A percentile compares a stretch with the other conserved stretches of the same genome.
These are phyloP conservation scores for Fraxinus excelsior DNA, from an alignment of 257 asterid species.

Conservation along the genomic window DNA sequence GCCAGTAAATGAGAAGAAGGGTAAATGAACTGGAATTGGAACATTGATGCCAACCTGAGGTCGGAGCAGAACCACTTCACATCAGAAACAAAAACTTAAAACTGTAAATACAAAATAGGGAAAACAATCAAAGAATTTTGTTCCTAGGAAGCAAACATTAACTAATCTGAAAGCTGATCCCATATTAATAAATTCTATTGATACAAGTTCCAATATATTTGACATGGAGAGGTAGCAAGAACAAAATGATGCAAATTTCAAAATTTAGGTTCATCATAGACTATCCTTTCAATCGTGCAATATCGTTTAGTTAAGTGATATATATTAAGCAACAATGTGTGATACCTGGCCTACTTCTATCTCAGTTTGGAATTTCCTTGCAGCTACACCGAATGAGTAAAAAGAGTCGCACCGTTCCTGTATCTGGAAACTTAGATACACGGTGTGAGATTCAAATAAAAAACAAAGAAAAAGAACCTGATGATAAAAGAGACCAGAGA, in stretches of 20 bases:
- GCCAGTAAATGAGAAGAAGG: conserved; percentile 97
- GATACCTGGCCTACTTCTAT: conserved; percentile 97
- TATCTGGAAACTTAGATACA: conserved; percentile 44
- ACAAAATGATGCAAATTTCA: background rate
- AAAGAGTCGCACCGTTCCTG: conserved; percentile 92
- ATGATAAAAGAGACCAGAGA: conserved; percentile 18
- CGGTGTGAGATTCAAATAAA: background rate
- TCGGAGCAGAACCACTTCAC: conserved; percentile 8
- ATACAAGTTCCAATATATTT: background rate
- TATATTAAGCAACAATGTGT: conserved; percentile 6
- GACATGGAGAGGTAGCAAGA: background rate
- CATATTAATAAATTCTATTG: background rate
- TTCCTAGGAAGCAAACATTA: background rate
- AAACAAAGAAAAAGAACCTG: background rate
- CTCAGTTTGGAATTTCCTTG: conserved; percentile 89
- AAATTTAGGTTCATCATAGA: background rate
- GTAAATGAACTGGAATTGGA: conserved; percentile 91
- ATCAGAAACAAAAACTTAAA: conserved; percentile 9
- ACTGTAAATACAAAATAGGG: background rate
- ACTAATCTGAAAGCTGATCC: background rate
- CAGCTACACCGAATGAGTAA: conserved; percentile 92
- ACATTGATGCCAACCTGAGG: conserved; percentile 90
- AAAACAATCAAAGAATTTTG: background rate
- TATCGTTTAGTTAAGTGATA: background rate
- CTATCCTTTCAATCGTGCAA: background rate